Base-by-base conservation (phyloP, 2,329 filamentous ascomycete species). In the Fusarium zealandicum region DNA sequence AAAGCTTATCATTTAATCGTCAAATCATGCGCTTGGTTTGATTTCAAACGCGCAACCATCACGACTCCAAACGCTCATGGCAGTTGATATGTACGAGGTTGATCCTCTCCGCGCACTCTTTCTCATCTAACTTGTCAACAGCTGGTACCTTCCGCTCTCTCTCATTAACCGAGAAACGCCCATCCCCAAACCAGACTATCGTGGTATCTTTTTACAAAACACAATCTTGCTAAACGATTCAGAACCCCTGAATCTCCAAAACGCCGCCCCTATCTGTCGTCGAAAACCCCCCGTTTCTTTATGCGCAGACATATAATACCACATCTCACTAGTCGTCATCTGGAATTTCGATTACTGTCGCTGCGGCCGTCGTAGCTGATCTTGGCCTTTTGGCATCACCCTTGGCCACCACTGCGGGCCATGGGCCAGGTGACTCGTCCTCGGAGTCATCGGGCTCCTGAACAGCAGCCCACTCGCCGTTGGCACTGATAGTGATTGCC, bases 391-490 rank as follows among this genome's bases (percentile, higher is more conserved):
- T 48, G 30, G n/a, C 40, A 45, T 45, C 42, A 4, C 51, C 40
- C 13, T 47, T 48, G 17, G 18, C 33, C 30, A 38, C 35, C 12
- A 27, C 36, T 2, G 16, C 37, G 14, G 35, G 18, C 25, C 49
- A 53, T 12, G 57, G 57, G 12, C 25, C 52, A n/a, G 63, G 59
- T 20, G 47, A 59, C 32, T 66, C 66, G 28, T 66, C 66, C 6
- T 69, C 64, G 3, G 59, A 55, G 20, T 69, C 70, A n/a, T 69
- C 69, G 3, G 64, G 50, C 50, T 74, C 73, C 16, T 60, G 47
- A 13, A 74, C 63, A 5, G 69, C 54, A 37, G 38, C 61, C 75
- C 75, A 78, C 8, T 46, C 56, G 6, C 74, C 76, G 35, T 75
- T 59, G 2, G 61, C 57, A 9, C 44, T 41, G 5, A 74, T 65